Conservation (phyloP, 192 early-diverging fungal species). For the Coemansia sp. region DNA sequence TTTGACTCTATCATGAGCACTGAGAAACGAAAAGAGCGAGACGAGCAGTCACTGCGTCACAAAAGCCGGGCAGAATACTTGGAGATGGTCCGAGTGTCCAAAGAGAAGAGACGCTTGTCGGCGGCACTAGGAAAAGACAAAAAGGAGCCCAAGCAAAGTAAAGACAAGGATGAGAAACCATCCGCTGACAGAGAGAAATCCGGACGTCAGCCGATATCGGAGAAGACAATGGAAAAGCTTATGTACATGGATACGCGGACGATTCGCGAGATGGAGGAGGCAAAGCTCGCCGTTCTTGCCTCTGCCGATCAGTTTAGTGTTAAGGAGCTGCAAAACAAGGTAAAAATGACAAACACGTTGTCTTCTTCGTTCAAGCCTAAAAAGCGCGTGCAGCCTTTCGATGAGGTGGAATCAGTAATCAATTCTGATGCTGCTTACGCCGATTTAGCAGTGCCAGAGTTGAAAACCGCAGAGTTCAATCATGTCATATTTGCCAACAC, state of each 20-base stretch:
- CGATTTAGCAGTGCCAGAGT: conserved; percentile 9
- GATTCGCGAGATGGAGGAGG: conserved; percentile 47
- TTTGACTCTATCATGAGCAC: conserved; percentile 46
- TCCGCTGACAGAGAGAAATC: background rate
- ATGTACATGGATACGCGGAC: conserved; percentile 43
- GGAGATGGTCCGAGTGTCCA: conserved; percentile 22
- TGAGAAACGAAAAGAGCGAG: conserved; percentile 20
- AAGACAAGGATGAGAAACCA: background rate
- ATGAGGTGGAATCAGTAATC: background rate
- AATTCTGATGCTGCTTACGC: background rate
- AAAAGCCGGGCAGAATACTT: conserved; percentile 33
- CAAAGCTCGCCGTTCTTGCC: conserved; percentile 38
- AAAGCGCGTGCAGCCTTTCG: background rate
- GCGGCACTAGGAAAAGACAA: background rate
- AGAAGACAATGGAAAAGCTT: conserved; percentile 44
- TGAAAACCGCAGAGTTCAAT: conserved; percentile 52
- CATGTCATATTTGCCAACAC: conserved; percentile 66
- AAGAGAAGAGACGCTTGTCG: conserved; percentile 8
- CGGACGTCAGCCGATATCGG: conserved; percentile 19
- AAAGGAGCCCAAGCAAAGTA: background rate
- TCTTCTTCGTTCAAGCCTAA: background rate
- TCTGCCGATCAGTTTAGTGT: conserved; percentile 20
- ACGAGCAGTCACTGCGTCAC: conserved; percentile 48
- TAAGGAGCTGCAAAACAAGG: conserved; percentile 26
- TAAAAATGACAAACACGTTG: conserved; percentile 3